Evolutionary conservation across 208 protist genomes (phyloP), one percentile per base, ranked within the genome.

Genomic region (Borovskyia barvae): DNA sequence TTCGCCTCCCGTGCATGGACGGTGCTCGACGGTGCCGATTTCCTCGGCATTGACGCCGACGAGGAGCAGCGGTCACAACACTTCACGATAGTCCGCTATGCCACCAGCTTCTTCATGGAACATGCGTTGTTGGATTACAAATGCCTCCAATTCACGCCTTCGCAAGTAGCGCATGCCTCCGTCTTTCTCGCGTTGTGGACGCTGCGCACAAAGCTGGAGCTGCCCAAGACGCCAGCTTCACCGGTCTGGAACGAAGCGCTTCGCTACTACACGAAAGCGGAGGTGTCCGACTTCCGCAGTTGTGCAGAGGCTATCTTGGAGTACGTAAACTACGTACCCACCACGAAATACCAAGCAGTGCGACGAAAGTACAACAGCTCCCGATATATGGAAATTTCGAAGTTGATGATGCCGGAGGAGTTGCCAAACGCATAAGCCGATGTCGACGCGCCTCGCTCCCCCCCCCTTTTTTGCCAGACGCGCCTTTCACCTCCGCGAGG

Each of bases 121-220:
- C 86, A 92, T 60, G 78, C 82, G 8, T 53, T 92, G 49, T 75
- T 93, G 19, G 86, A 95, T 57, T 92, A 92, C 82, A 86, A 94
- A 57, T 84, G 92, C 43, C 71, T 98, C 24, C 80, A 97, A 61
- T 98, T 95, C 66, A 77, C 80, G 1, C 95, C 97, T 24, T 98
- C 96, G 25, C 78, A 97, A 66, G 82, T 98, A 22, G 94, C 90
- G 11, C 92, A 96, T 45, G 79, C 94, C 22, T 69, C 92, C 2
- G 76, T 98, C 4, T 98, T 95, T 58, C 69, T 99, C 9, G 90
- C 95, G 11, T 50, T 86, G 32, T 43, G 78, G 24, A 92, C 76
- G 33, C 51, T 91, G 49, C 77, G 74, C 17, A 69, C 76, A 37
- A 85, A 85, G 53, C 65, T 78, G 39, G 58, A 59, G 24, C 50